Conservation (phyloP, 2,329 filamentous ascomycete species). For the Pyricularia grisea region DNA sequence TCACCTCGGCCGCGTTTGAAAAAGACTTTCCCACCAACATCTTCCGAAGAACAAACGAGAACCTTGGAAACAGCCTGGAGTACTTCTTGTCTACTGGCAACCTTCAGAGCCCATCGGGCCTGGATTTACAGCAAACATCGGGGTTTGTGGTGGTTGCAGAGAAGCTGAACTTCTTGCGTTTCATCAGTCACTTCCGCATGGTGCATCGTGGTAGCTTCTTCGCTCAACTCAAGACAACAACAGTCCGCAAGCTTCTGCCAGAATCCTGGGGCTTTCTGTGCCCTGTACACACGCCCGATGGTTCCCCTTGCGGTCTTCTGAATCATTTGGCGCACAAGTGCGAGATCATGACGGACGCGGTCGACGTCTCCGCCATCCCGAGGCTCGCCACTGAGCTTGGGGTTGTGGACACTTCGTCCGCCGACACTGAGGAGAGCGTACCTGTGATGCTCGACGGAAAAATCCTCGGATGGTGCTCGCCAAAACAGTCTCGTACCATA, state of each 20-base stretch:
- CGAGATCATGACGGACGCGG: slow-evolving; percentile 66
- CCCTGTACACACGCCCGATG: slow-evolving; percentile 95
- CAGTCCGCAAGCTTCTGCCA: slow-evolving; percentile 86
- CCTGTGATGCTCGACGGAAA: slow-evolving; percentile 84
- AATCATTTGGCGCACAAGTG: slow-evolving; percentile 97
- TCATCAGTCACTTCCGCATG: slow-evolving; percentile 98
- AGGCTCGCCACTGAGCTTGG: slow-evolving; percentile 70
- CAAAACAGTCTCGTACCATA: slow-evolving; percentile 71
- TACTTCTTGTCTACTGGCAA: slow-evolving; percentile 98
- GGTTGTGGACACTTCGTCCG: slow-evolving; percentile 64
- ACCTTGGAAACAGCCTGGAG: slow-evolving; percentile 76
- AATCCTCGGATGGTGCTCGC: slow-evolving; percentile 83
- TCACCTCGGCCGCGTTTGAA: slow-evolving; percentile 67
- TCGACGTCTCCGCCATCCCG: slow-evolving; percentile 69
- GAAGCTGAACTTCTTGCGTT: slow-evolving; percentile 97
- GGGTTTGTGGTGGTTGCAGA: slow-evolving; percentile 96
- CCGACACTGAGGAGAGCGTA: slow-evolving; percentile 73
- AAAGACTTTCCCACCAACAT: slow-evolving; percentile 73
- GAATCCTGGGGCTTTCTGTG: slow-evolving; percentile 98
- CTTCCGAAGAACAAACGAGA: slow-evolving; percentile 75
- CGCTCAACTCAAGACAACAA: slow-evolving; percentile 92
- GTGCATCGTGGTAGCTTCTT: slow-evolving; percentile 99
- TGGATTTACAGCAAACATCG: slow-evolving; percentile 89
- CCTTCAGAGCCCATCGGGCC: slow-evolving; percentile 77
- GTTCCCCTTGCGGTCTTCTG: slow-evolving; percentile 83